Conservation (phyloP, 257 asterid species). For the Jacaranda copaia region DNA sequence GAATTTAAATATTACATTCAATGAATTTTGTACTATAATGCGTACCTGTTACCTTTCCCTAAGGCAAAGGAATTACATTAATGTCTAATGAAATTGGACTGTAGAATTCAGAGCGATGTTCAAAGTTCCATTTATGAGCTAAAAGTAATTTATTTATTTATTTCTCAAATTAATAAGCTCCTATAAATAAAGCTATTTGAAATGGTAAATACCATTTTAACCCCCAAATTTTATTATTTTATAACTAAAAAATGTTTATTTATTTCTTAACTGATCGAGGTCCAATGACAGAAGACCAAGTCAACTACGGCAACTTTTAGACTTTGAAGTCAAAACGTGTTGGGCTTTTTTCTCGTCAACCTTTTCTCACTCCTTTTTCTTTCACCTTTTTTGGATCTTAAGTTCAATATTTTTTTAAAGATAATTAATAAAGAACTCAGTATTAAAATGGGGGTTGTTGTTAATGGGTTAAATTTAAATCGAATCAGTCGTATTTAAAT, state of each 20-base stretch:
- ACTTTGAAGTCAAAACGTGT: slow-evolving; percentile 19
- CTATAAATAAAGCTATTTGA: too few species aligned
- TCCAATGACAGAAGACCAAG: slow-evolving; percentile 19
- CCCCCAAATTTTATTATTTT: too few species aligned
- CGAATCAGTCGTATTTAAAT: too few species aligned
- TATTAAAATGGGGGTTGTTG: too few species aligned
- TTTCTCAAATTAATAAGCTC: too few species aligned
- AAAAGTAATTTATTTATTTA: neutral
- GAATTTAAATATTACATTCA: too few species aligned
- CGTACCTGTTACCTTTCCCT: too few species aligned
- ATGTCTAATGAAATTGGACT: neutral
- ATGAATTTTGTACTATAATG: too few species aligned
- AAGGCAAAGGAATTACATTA: too few species aligned
- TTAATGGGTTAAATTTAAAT: too few species aligned
- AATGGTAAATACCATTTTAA: too few species aligned
- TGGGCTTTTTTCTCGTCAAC: neutral
- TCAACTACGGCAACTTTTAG: slow-evolving; percentile 25
- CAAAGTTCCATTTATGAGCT: neutral
- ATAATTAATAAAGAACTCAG: too few species aligned
- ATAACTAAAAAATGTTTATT: neutral
- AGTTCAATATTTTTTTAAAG: neutral
- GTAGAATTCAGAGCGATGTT: neutral
- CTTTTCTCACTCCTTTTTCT: neutral
- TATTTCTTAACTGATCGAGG: neutral
- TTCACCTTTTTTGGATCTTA: neutral